phyloP scores from a whole-genome alignment of 2,329 filamentous ascomycete genomes.

The Diaporthe caulivora region DNA sequence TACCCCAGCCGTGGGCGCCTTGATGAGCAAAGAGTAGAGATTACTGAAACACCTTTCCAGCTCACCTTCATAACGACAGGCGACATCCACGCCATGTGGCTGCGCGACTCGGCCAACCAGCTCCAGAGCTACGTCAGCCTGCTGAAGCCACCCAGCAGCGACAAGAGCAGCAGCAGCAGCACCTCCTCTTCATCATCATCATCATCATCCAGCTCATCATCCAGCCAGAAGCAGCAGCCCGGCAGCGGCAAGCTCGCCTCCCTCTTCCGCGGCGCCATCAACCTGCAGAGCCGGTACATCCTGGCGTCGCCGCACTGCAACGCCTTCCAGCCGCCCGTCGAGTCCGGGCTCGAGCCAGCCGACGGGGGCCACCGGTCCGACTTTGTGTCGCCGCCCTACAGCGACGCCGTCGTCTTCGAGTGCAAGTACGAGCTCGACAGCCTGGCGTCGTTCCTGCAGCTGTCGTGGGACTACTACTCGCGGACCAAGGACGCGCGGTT shows the following conservation, averaged over 20 bases:
- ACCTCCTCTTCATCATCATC: not conserved
- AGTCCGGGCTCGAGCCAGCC: conserved; percentile 64
- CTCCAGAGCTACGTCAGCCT: conserved; percentile 73
- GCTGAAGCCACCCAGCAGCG: conserved; percentile 53
- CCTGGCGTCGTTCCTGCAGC: conserved; percentile 79
- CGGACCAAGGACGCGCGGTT: conserved; percentile 75
- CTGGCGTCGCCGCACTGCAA: conserved; percentile 81
- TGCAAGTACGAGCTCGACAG: conserved; percentile 91
- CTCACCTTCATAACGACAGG: conserved; percentile 81
- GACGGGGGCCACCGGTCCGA: conserved; percentile 38
- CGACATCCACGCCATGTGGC: conserved; percentile 85
- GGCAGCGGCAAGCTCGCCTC: conserved; percentile 64
- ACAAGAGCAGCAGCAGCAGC: not conserved
- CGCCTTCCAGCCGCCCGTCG: conserved; percentile 82
- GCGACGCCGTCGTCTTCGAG: conserved; percentile 78
- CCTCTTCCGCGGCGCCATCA: conserved; percentile 73
- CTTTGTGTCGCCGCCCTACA: conserved; percentile 56
- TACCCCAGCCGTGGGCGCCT: too few species aligned
- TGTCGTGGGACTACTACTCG: conserved; percentile 79
- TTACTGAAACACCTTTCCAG: conserved; percentile 40
- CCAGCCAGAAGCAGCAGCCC: not conserved
- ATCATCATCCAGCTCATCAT: not conserved
- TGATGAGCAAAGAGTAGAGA: not conserved
- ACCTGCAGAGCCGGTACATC: conserved; percentile 73
- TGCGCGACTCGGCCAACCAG: conserved; percentile 80